Base-by-base conservation (phyloP, 345 rosid species). In the Bruguiera sexangula region DNA sequence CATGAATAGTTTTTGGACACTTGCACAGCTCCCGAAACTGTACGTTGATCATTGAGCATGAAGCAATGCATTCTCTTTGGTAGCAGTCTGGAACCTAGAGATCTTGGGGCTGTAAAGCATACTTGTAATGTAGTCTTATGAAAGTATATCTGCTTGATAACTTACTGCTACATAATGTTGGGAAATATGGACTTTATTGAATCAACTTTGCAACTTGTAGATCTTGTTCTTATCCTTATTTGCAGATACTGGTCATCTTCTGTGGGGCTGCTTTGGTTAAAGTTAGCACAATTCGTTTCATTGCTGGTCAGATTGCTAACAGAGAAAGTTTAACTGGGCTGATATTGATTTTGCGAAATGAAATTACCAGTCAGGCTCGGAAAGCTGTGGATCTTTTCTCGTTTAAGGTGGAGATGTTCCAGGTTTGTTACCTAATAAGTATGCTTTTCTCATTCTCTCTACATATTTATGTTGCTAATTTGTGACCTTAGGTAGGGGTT, bases 331-430 rank as follows among this genome's bases (percentile, higher is more conserved):
- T 92, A 61, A 77, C 83, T 26, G 87, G 92, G 19, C 78, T 95
- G 78, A 87, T 95, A 58, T 63, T 95, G 39, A 64, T 95, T 70
- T 72, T 95, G 83, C 93, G 88, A 84, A 87, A 71, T 75, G 78
- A 84, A 26, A 87, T 90, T 29, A 87, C 99, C 55, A 88, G 68
- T 65, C 96, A 86, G 80, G 99, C 97, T 67, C 32, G 67, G 76
- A 92, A 87, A 77, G 89, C 97, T 61, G 50, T 86, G 46, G 93
- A 90, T 68, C 82, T 84, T 52, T 88, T 92, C 78, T 31, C 83
- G 2, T 92, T 95, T 71, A 95, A 88, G 69, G 96, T 92, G 60
- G 97, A 95, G 84, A 74, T 85, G 59, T 95, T 92, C 73, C 93
- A 87, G 96, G 98, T 94, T 72, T 48, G 63, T 48, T 46, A 46